These are phyloP conservation scores for Musa itinerans DNA, from an alignment of 176 grass and related monocot genomes.

Conservation along the genomic window DNA sequence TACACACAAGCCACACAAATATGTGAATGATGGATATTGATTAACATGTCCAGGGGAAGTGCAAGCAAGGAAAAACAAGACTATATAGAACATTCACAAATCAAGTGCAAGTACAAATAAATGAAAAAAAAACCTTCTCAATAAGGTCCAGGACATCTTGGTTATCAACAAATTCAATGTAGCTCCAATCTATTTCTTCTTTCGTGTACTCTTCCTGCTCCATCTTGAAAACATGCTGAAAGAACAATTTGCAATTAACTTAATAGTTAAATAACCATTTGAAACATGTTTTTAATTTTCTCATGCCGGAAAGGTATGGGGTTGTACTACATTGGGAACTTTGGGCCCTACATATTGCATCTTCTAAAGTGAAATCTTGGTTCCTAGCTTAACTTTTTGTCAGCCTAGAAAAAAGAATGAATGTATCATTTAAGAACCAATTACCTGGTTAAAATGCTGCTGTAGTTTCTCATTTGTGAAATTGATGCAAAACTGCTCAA, in stretches of 20 bases:
- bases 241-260: conserved; percentile 29
- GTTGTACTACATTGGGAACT: not conserved
- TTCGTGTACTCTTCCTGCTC: conserved; percentile 99
- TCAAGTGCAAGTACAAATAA: not conserved
- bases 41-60: not conserved
- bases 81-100: not conserved
- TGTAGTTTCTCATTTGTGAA: conserved; percentile 99
- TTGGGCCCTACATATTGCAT: not conserved
- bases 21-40: not conserved
- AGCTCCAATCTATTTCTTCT: conserved; percentile 99
- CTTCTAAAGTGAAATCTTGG: not conserved
- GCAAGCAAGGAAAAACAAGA: not conserved
- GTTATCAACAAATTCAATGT: conserved; percentile 98
- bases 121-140: conserved; percentile 59
- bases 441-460: conserved; percentile 99
- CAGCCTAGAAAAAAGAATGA: not conserved
- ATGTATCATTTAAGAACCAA: not conserved
- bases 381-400: not conserved
- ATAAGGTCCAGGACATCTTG: conserved; percentile 99
- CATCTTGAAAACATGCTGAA: conserved; percentile 99
- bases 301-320: not conserved
- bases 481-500: conserved; percentile 99
- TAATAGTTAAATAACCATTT: conserved; percentile 19
- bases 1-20: not conserved
- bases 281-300: not conserved